Conservation (phyloP, 2,329 filamentous ascomycete species). For the Aphanocladium album region DNA sequence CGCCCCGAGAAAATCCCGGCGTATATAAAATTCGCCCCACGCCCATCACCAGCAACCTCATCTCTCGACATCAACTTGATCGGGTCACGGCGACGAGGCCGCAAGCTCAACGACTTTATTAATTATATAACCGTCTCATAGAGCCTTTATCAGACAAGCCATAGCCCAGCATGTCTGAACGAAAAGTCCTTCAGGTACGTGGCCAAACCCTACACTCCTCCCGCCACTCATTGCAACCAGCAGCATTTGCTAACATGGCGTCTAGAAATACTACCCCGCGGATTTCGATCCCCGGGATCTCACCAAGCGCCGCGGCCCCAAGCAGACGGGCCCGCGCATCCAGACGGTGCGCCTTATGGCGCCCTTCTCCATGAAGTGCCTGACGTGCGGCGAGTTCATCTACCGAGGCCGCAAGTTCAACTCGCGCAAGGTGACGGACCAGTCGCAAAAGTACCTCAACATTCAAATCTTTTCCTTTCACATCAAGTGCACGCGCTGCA, state of each 20-base stretch:
- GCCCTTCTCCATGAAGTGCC: constrained; percentile 39
- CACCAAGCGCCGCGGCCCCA: constrained; percentile 62
- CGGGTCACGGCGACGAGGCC: neutral
- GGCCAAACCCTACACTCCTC: neutral
- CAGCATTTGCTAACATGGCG: neutral
- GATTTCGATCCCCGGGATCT: constrained; percentile 90
- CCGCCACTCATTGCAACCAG: neutral
- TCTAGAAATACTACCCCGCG: constrained; percentile 57
- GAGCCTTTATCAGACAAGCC: neutral
- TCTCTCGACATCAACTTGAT: neutral
- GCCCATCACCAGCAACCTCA: constrained; percentile 4
- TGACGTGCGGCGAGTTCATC: constrained; percentile 66
- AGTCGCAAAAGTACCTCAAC: constrained; percentile 79
- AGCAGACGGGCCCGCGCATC: constrained; percentile 69
- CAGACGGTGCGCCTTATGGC: constrained; percentile 85
- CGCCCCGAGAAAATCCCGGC: constrained; percentile 1
- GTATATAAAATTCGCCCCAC: constrained; percentile 1
- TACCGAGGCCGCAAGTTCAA: constrained; percentile 96
- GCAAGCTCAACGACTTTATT: neutral
- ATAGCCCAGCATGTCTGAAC: constrained; percentile 66
- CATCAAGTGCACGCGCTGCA: constrained; percentile 83
- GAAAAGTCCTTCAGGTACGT: constrained; percentile 61
- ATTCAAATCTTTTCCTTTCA: constrained; percentile 82
- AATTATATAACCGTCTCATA: too few relatives aligned
- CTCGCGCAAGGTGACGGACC: constrained; percentile 83